Evolutionary conservation across 2,329 filamentous ascomycete species (phyloP).

Genomic region (Bipolaris bicolor): DNA sequence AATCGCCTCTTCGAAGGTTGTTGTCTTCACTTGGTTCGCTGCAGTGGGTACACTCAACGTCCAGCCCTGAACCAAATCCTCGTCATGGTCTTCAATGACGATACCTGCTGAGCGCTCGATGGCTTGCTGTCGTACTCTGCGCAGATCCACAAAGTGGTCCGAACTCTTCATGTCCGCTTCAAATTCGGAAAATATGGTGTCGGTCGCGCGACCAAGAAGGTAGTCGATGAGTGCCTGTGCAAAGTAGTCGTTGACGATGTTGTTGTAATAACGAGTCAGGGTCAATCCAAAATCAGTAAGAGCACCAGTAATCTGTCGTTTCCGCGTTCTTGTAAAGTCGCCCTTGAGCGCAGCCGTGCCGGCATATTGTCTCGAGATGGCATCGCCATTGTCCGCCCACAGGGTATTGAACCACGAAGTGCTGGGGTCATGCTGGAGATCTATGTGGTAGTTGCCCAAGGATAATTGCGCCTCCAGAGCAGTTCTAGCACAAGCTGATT

Average conservation of each 20-base stretch:
- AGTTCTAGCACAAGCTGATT: constrained; percentile 85
- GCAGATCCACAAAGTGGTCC: constrained; percentile 87
- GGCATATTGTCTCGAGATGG: constrained; percentile 93
- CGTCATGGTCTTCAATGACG: constrained; percentile 75
- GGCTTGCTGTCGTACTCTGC: constrained; percentile 82
- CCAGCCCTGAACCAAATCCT: constrained; percentile 90
- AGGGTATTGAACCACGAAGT: constrained; percentile 94
- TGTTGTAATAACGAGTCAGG: constrained; percentile 77
- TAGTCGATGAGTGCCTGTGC: constrained; percentile 95
- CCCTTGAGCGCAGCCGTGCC: constrained; percentile 96
- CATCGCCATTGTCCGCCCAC: constrained; percentile 98
- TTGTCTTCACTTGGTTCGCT: constrained; percentile 68
- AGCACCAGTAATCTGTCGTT: constrained; percentile 88
- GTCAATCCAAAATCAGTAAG: constrained; percentile 91
- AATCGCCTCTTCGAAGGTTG: constrained; percentile 86
- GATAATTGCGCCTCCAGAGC: constrained; percentile 81
- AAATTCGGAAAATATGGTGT: constrained; percentile 89
- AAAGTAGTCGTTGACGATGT: constrained; percentile 98
- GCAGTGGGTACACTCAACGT: constrained; percentile 78
- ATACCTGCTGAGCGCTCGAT: constrained; percentile 88
- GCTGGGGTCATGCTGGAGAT: constrained; percentile 74
- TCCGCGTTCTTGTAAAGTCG: constrained; percentile 90
- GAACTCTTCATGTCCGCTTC: constrained; percentile 91
- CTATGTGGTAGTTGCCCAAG: constrained; percentile 76
- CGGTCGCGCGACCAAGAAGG: constrained; percentile 84